Evolutionary conservation across 371 early-diverging fungal species (phyloP).

Genomic region (Lichtheimia corymbifera): DNA sequence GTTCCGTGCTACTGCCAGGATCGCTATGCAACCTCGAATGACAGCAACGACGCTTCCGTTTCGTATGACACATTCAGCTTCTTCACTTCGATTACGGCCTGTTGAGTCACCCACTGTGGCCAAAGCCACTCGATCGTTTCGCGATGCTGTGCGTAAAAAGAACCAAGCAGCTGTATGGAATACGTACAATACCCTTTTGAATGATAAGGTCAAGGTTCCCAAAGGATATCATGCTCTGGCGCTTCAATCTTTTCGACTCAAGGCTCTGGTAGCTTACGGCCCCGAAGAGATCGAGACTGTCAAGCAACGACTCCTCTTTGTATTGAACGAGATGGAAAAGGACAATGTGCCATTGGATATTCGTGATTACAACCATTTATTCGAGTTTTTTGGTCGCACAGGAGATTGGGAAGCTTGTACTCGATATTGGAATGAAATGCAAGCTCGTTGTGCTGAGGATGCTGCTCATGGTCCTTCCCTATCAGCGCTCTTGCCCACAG

Average conservation of each 20-base stretch:
- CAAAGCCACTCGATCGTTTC: slow-evolving; percentile 18
- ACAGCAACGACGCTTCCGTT: neutral
- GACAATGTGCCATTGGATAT: slow-evolving; percentile 20
- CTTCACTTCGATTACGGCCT: neutral
- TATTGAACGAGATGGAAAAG: slow-evolving; percentile 30
- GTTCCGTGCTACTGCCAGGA: too few relatives aligned
- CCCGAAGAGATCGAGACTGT: slow-evolving; percentile 28
- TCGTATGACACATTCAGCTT: neutral
- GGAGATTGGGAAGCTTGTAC: slow-evolving; percentile 31
- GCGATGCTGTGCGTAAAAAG: slow-evolving; percentile 30
- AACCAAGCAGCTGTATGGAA: slow-evolving; percentile 43
- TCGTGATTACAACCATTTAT: slow-evolving; percentile 49
- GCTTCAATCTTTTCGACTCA: slow-evolving; percentile 35
- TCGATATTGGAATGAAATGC: slow-evolving; percentile 26
- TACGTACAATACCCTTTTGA: slow-evolving; percentile 29
- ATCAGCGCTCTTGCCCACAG: slow-evolving; percentile 11
- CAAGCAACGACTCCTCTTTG: slow-evolving; percentile 26
- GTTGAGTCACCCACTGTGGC: neutral
- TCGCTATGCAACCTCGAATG: too few relatives aligned
- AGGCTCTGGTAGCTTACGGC: slow-evolving; percentile 23
- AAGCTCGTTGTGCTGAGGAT: neutral
- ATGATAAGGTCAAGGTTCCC: slow-evolving; percentile 16
- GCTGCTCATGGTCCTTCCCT: neutral
- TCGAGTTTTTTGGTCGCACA: slow-evolving; percentile 40
- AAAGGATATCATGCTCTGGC: slow-evolving; percentile 38